Conservation (phyloP, 306 rosid genomes). For the Luffa acutangula region DNA sequence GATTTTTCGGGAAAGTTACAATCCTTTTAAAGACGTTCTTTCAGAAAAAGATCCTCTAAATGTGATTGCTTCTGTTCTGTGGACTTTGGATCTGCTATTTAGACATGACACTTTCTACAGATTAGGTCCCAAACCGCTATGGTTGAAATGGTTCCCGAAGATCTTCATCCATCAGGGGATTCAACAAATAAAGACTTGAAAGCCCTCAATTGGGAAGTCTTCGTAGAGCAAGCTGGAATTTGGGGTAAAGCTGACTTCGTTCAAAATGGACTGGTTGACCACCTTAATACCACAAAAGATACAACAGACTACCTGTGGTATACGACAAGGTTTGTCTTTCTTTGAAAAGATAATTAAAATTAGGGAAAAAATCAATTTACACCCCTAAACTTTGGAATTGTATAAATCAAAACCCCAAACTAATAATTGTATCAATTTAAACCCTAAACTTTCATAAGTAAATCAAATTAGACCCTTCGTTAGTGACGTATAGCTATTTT, state of each 20-base stretch:
- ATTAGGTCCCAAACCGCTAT: slow-evolving; percentile 46
- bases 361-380: too few relatives aligned
- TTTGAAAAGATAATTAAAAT: background rate
- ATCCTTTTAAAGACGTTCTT: background rate
- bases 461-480: too few relatives aligned
- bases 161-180: slow-evolving; percentile 30
- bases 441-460: too few relatives aligned
- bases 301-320: slow-evolving; percentile 90
- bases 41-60: background rate
- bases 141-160: slow-evolving; percentile 65
- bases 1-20: background rate
- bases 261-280: slow-evolving; percentile 73
- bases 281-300: slow-evolving; percentile 86
- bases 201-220: slow-evolving; percentile 53
- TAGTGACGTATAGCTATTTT: too few relatives aligned
- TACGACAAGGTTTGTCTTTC: slow-evolving; percentile 58
- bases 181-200: slow-evolving; percentile 28
- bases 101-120: slow-evolving; percentile 36
- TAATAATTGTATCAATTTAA: too few relatives aligned
- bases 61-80: background rate
- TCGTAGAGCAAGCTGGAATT: slow-evolving; percentile 65
- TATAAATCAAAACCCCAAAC: too few relatives aligned
- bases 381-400: too few relatives aligned
- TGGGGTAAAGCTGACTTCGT: slow-evolving; percentile 72
- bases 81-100: background rate